Evolutionary conservation across 2,329 filamentous ascomycete genomes (phyloP).

Genomic region (Arthrocladium fulminans): DNA sequence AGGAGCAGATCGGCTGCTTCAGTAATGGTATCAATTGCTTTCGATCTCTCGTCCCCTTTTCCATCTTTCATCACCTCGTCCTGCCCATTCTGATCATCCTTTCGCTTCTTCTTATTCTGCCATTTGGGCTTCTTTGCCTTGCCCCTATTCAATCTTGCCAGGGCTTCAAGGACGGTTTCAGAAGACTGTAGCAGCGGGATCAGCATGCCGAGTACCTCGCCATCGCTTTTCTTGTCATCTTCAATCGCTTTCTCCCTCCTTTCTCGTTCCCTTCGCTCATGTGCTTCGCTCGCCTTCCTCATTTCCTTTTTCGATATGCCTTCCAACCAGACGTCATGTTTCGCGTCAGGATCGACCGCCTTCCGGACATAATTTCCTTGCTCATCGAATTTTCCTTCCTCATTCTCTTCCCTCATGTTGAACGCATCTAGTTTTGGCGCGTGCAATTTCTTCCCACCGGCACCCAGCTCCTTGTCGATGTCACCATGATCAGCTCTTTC

Average conservation of each 20-base stretch:
- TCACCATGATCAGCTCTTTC: slow-evolving; percentile 62
- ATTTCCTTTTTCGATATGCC: slow-evolving; percentile 92
- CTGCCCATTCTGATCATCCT: slow-evolving; percentile 12
- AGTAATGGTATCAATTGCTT: slow-evolving; percentile 72
- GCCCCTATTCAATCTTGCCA: slow-evolving; percentile 67
- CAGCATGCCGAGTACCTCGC: slow-evolving; percentile 63
- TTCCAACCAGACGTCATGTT: slow-evolving; percentile 87
- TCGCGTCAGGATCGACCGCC: slow-evolving; percentile 76
- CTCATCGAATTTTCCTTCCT: slow-evolving; percentile 88
- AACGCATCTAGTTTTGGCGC: slow-evolving; percentile 93
- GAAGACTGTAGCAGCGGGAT: slow-evolving; percentile 66
- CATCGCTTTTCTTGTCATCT: slow-evolving; percentile 65
- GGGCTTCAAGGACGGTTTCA: slow-evolving; percentile 80
- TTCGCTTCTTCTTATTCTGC: slow-evolving; percentile 44
- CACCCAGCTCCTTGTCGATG: slow-evolving; percentile 80
- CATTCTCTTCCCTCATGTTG: slow-evolving; percentile 82
- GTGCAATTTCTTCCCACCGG: slow-evolving; percentile 82
- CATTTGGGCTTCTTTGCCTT: slow-evolving; percentile 54
- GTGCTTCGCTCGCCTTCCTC: slow-evolving; percentile 74
- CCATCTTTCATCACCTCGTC: slow-evolving; percentile 35
- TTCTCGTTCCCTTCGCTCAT: slow-evolving; percentile 75
- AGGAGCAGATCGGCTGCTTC: slow-evolving; percentile 82
- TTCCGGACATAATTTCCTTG: slow-evolving; percentile 86
- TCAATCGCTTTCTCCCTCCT: slow-evolving; percentile 59
- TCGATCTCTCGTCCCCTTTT: slow-evolving; percentile 59